Evolutionary conservation across 306 rosid genomes (phyloP).

Genomic region (Hylodesmum podocarpum): DNA sequence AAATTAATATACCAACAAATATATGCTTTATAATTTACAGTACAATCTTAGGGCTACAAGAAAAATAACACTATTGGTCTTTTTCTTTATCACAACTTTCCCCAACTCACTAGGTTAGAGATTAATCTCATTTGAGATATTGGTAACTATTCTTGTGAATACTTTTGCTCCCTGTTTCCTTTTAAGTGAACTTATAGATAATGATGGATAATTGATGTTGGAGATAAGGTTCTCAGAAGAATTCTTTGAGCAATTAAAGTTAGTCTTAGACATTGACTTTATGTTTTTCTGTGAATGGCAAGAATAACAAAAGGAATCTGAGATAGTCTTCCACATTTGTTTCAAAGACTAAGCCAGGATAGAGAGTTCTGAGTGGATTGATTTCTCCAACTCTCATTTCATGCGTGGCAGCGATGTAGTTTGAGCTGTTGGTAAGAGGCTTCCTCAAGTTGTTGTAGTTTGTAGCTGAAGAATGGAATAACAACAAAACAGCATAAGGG

Average conservation of each 20-base stretch:
- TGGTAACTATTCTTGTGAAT: conserved; percentile 71
- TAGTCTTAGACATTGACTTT: conserved; percentile 57
- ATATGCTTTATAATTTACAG: too few species aligned
- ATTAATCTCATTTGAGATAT: too few species aligned
- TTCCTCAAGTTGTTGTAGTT: conserved; percentile 63
- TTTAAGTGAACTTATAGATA: conserved; percentile 58
- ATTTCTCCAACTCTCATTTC: conserved; percentile 90
- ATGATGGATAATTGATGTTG: conserved; percentile 80
- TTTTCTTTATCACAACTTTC: too few species aligned
- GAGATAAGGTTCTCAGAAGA: conserved; percentile 71
- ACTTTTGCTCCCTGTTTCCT: conserved; percentile 41
- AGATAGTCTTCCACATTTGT: conserved; percentile 54
- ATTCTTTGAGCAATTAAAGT: conserved; percentile 68
- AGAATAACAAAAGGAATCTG: conserved; percentile 69
- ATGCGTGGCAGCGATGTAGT: conserved; percentile 59
- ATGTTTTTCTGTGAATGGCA: conserved; percentile 65
- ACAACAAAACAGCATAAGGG: conserved; percentile 1
- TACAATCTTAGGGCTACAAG: too few species aligned
- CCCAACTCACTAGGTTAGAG: too few species aligned
- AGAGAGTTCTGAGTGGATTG: conserved; percentile 70
- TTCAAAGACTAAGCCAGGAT: conserved; percentile 87
- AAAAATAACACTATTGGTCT: too few species aligned
- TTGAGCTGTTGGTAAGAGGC: conserved; percentile 69
- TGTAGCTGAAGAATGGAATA: conserved; percentile 57
- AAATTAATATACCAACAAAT: too few species aligned